Evolutionary conservation across 352 stramenopile genomes (phyloP).

Genomic region (Blastocystis sp.): DNA sequence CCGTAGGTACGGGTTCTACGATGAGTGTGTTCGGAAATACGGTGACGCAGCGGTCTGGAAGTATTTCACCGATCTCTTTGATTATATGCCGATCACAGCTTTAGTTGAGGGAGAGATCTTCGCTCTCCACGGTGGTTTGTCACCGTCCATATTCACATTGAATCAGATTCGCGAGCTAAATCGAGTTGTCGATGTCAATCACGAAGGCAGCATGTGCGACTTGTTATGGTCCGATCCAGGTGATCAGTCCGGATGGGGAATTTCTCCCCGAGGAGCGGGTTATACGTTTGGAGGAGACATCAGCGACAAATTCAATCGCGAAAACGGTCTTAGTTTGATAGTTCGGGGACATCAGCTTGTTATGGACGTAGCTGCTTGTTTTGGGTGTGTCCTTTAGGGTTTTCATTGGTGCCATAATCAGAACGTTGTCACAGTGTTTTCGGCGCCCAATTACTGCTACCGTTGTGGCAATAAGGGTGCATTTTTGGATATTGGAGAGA

Average conservation of each 20-base stretch:
- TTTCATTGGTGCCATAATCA: conserved; percentile 81
- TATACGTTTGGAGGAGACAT: conserved; percentile 84
- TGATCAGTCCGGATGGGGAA: conserved; percentile 81
- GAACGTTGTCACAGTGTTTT: conserved; percentile 96
- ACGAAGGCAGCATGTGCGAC: conserved; percentile 94
- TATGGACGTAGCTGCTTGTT: conserved; percentile 73
- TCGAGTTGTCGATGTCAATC: conserved; percentile 80
- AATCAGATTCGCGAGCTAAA: conserved; percentile 84
- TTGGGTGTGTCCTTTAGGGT: conserved; percentile 65
- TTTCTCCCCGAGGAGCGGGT: conserved; percentile 78
- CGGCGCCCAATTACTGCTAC: conserved; percentile 97
- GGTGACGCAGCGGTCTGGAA: conserved; percentile 96
- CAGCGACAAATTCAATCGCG: conserved; percentile 80
- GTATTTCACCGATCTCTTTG: conserved; percentile 83
- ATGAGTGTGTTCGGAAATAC: conserved; percentile 96
- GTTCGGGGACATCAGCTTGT: conserved; percentile 83
- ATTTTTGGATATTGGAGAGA: conserved; percentile 88
- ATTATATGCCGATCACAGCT: conserved; percentile 87
- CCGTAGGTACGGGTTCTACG: conserved; percentile 85
- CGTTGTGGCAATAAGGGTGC: conserved; percentile 90
- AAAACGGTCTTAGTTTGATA: conserved; percentile 81
- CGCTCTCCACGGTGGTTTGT: conserved; percentile 76
- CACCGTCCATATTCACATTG: conserved; percentile 75
- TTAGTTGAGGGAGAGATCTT: conserved; percentile 86
- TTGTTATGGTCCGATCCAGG: conserved; percentile 92